A percentile compares a stretch with the other conserved stretches of the same genome.
phyloP scores from a whole-genome alignment of 179 eudicot genomes.

The Spinacia oleracea region DNA sequence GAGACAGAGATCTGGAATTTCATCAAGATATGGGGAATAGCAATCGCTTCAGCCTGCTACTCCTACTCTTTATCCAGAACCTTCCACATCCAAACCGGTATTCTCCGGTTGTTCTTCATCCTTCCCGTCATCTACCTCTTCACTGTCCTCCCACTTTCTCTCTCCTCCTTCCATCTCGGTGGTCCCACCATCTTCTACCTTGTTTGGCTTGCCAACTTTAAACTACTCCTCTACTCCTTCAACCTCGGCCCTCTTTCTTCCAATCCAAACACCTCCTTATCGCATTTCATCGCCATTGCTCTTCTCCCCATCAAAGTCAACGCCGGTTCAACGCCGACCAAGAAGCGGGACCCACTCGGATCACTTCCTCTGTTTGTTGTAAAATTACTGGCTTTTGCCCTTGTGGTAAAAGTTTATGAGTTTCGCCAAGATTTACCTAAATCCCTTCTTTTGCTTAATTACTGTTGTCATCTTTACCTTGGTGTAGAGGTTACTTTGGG shows the following conservation, averaged over 20 bases:
- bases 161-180: conserved; percentile 26
- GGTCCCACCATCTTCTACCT: conserved; percentile 44
- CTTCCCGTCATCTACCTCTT: conserved; percentile 34
- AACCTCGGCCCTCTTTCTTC: conserved; percentile 43
- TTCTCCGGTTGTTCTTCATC: conserved; percentile 23
- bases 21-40: conserved; percentile 19
- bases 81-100: conserved; percentile 14
- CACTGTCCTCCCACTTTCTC: conserved; percentile 22
- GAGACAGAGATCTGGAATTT: conserved; percentile 20
- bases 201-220: conserved; percentile 61
- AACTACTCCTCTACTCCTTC: conserved; percentile 54
- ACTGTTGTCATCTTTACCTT: conserved; percentile 29
- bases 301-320: conserved; percentile 42
- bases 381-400: conserved; percentile 15
- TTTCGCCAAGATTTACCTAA: conserved; percentile 16
- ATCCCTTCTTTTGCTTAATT: not conserved
- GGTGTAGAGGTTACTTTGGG: conserved; percentile 25
- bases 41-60: conserved; percentile 27
- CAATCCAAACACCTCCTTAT: conserved; percentile 35
- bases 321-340: not conserved
- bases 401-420: conserved; percentile 28
- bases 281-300: conserved; percentile 39
- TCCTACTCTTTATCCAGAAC: conserved; percentile 14
- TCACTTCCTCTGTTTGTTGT: conserved; percentile 3
- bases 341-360: not conserved